Evolutionary conservation across 2,329 filamentous ascomycete species (phyloP).

Genomic region (Talaromyces sp.): DNA sequence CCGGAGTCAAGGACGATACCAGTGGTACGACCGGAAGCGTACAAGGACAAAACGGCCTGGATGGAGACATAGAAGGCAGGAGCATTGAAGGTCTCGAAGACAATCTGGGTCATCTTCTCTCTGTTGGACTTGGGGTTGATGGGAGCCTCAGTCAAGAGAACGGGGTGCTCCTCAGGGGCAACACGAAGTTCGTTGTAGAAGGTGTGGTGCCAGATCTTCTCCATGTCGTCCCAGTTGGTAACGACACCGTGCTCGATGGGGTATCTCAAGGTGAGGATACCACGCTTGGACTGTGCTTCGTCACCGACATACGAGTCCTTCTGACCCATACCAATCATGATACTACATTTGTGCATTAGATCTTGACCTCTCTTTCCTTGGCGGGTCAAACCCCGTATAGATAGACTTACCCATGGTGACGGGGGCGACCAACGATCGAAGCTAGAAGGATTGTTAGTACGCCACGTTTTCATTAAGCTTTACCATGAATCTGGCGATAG

Average conservation of each 20-base stretch:
- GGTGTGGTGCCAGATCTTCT: conserved; percentile 99
- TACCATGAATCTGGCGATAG: conserved; percentile 32
- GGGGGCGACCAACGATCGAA: conserved; percentile 98
- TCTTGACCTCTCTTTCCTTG: background rate
- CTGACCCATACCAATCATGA: conserved; percentile 99
- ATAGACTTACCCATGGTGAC: conserved; percentile 91
- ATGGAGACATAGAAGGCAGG: conserved; percentile 99
- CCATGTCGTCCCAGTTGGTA: conserved; percentile 99
- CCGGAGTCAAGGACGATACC: conserved; percentile 99
- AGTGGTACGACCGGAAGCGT: conserved; percentile 99
- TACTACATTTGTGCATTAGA: conserved; percentile 53
- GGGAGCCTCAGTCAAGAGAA: conserved; percentile 96
- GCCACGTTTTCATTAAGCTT: conserved; percentile 18
- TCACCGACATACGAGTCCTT: conserved; percentile 99
- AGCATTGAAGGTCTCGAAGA: conserved; percentile 99
- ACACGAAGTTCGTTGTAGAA: conserved; percentile 99
- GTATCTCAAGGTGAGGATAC: conserved; percentile 99
- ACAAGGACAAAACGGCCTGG: conserved; percentile 97
- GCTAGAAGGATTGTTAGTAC: conserved; percentile 50
- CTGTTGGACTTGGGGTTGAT: conserved; percentile 99
- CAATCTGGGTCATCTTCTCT: conserved; percentile 99
- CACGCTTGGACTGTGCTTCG: conserved; percentile 99
- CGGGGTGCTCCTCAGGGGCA: conserved; percentile 98
- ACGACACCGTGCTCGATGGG: conserved; percentile 99
- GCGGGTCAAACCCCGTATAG: conserved; percentile 9